Percentiles rank a stretch among this genome's conserved stretches.
These are phyloP conservation scores for Casuarina equisetifolia DNA, from an alignment of 306 rosid genomes.

Conservation along the genomic window DNA sequence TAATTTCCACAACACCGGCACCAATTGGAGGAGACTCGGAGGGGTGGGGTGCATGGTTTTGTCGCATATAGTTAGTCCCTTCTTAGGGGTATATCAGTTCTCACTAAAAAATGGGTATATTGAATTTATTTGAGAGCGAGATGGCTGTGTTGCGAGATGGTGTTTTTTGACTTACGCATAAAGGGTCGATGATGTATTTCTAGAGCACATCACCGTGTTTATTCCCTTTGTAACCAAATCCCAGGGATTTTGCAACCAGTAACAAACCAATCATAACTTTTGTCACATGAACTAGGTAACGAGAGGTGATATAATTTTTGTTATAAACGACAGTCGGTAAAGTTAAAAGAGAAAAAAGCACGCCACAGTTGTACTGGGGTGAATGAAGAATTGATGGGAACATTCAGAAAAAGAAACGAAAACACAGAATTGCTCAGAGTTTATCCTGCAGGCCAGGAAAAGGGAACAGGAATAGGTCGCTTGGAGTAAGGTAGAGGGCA, in stretches of 20 bases:
- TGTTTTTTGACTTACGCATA: slow-evolving; percentile 7
- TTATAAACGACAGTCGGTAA: too few relatives aligned
- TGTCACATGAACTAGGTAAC: neutral
- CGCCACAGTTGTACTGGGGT: too few relatives aligned
- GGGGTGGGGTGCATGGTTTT: slow-evolving; percentile 34
- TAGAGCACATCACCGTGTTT: slow-evolving; percentile 11
- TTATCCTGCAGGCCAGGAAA: too few relatives aligned
- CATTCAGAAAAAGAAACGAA: too few relatives aligned
- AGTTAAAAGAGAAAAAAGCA: too few relatives aligned
- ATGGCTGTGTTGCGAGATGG: slow-evolving; percentile 16
- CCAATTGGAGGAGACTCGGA: neutral
- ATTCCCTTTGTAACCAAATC: slow-evolving; percentile 7
- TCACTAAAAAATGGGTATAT: slow-evolving; percentile 23
- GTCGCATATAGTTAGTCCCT: slow-evolving; percentile 13
- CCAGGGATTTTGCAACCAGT: neutral
- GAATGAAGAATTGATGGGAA: too few relatives aligned
- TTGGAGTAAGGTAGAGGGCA: too few relatives aligned
- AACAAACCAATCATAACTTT: neutral
- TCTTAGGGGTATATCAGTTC: slow-evolving; percentile 22
- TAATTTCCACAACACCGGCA: slow-evolving; percentile 24
- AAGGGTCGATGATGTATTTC: slow-evolving; percentile 20
- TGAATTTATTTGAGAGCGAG: slow-evolving; percentile 26
- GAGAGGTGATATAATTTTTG: too few relatives aligned
- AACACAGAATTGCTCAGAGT: too few relatives aligned
- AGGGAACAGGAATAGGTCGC: too few relatives aligned